Conservation (phyloP, 2,329 filamentous ascomycete genomes). For the Phyllosticta paracitricarpa region DNA sequence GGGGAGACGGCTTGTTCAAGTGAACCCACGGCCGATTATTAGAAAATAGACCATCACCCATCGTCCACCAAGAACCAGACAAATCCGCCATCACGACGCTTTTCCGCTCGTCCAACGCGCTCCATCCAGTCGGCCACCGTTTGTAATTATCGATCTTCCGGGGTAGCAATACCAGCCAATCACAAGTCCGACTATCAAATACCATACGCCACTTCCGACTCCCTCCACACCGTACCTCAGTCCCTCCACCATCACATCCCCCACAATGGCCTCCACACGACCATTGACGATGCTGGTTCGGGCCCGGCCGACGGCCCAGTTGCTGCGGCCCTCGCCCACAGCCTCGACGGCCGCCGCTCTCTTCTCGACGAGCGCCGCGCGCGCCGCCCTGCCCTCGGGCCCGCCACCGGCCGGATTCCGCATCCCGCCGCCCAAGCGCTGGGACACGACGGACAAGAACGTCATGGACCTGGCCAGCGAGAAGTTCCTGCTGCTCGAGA, state of each 20-base stretch:
- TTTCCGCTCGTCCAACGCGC: background rate
- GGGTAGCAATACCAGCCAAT: background rate
- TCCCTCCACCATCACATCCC: conserved; percentile 12
- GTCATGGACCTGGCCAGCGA: conserved; percentile 76
- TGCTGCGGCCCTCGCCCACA: conserved; percentile 30
- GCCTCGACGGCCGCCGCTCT: conserved; percentile 42
- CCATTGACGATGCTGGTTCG: conserved; percentile 39
- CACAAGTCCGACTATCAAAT: background rate
- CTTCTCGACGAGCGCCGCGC: conserved; percentile 55
- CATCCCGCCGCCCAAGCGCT: conserved; percentile 60
- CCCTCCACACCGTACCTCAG: conserved; percentile 4
- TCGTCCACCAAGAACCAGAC: background rate
- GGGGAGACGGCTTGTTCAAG: background rate
- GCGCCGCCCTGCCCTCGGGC: conserved; percentile 58
- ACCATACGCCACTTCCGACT: background rate
- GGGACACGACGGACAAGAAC: conserved; percentile 70
- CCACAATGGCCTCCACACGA: conserved; percentile 38
- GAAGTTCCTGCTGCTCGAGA: conserved; percentile 93
- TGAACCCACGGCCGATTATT: background rate
- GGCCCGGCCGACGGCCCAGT: conserved; percentile 15
- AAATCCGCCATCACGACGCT: background rate
- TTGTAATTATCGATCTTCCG: background rate
- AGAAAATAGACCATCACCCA: background rate
- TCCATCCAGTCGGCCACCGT: background rate
- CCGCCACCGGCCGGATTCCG: conserved; percentile 75